Evolutionary conservation across 345 rosid genomes (phyloP).

Genomic region (Melastoma malabathricum): DNA sequence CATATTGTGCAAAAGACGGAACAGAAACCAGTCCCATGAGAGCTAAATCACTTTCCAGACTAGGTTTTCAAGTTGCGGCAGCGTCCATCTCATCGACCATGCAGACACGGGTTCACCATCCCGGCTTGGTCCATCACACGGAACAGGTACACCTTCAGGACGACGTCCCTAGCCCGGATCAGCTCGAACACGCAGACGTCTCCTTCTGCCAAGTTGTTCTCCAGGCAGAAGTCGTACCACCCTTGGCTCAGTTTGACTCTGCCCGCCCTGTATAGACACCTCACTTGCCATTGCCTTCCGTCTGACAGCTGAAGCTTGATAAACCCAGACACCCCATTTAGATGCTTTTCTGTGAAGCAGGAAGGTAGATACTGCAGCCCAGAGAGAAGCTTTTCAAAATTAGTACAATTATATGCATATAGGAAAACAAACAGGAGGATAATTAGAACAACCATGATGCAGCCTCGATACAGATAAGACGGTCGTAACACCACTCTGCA

Average conservation of each 20-base stretch:
- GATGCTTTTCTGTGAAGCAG: constrained; percentile 28
- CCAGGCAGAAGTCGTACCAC: constrained; percentile 41
- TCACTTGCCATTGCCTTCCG: constrained; percentile 38
- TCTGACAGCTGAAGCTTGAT: constrained; percentile 28
- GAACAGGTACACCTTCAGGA: constrained; percentile 38
- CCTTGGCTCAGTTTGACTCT: constrained; percentile 34
- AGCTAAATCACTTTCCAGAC: neutral
- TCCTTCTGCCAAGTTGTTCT: constrained; percentile 39
- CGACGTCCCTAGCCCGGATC: constrained; percentile 20
- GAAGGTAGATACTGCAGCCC: constrained; percentile 38
- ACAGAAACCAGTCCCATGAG: constrained; percentile 1
- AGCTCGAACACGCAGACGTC: constrained; percentile 53
- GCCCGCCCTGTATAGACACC: constrained; percentile 19
- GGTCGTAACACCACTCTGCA: constrained; percentile 20
- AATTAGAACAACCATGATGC: constrained; percentile 13
- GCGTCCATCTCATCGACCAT: no score
- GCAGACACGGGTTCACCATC: neutral
- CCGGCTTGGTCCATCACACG: constrained; percentile 22
- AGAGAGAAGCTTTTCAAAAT: neutral
- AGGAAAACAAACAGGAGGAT: neutral
- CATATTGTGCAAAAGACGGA: neutral
- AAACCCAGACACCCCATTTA: constrained; percentile 20
- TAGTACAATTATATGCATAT: neutral
- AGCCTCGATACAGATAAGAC: constrained; percentile 8
- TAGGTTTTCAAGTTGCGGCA: no score